A percentile compares a stretch with the other conserved stretches of the same genome.
Conservation (phyloP, 2,329 filamentous ascomycete species). For the Pseudovirgaria hyperparasitica region DNA sequence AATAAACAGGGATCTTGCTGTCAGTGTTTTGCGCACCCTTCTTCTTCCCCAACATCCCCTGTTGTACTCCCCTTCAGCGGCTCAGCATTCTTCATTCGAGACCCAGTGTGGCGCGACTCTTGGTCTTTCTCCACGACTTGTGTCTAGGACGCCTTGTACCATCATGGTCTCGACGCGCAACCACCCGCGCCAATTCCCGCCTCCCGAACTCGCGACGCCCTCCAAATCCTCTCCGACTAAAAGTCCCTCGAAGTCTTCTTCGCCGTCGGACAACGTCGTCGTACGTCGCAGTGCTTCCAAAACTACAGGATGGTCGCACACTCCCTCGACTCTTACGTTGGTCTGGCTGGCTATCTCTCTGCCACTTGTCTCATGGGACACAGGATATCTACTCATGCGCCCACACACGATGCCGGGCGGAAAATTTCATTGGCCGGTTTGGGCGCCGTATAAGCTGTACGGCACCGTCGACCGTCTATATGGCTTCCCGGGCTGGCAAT, state of each 20-base stretch:
- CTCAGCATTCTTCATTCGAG: too few relatives aligned
- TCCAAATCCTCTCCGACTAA: slow-evolving; percentile 17
- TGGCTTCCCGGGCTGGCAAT: slow-evolving; percentile 58
- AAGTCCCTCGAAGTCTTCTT: slow-evolving; percentile 18
- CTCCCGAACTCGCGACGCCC: slow-evolving; percentile 19
- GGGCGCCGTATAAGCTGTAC: slow-evolving; percentile 68
- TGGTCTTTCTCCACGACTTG: too few relatives aligned
- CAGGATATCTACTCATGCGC: slow-evolving; percentile 63
- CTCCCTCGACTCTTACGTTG: slow-evolving; percentile 45
- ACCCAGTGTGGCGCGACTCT: too few relatives aligned
- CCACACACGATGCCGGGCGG: slow-evolving; percentile 76
- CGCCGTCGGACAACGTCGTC: slow-evolving; percentile 17
- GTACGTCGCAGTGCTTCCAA: slow-evolving; percentile 10
- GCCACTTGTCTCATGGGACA: slow-evolving; percentile 73
- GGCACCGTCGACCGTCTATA: slow-evolving; percentile 70
- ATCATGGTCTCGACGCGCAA: slow-evolving; percentile 27
- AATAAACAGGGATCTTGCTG: too few relatives aligned
- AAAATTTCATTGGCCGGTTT: slow-evolving; percentile 56
- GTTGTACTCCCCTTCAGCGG: too few relatives aligned
- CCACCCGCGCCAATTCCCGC: slow-evolving; percentile 23
- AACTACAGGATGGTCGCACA: slow-evolving; percentile 41
- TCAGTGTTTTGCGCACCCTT: too few relatives aligned
- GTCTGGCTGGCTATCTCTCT: slow-evolving; percentile 64
- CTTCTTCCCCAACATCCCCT: too few relatives aligned
- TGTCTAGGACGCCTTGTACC: too few relatives aligned